These are phyloP conservation scores for Fusarium verrucosum DNA, from an alignment of 2,329 filamentous ascomycete genomes.

Conservation along the genomic window DNA sequence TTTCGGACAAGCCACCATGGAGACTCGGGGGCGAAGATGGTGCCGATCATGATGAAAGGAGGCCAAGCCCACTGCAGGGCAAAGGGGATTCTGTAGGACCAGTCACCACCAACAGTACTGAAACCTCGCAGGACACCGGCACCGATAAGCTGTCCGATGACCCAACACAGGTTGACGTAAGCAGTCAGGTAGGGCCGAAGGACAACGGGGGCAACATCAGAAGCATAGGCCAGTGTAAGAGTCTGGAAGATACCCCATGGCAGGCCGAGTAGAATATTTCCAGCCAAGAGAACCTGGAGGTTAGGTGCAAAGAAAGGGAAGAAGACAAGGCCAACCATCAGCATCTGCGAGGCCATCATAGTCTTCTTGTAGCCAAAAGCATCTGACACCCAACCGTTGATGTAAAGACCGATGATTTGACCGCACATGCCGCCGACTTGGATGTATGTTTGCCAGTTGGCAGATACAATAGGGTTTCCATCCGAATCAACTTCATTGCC, in stretches of 20 bases:
- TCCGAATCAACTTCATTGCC: not conserved
- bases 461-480: not conserved
- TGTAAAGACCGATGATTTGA: not conserved
- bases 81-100: not conserved
- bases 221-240: not conserved
- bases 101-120: not conserved
- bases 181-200: not conserved
- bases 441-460: not conserved
- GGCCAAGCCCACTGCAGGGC: not conserved
- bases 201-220: not conserved
- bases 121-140: not conserved
- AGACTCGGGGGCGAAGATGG: not conserved
- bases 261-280: not conserved
- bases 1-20: not conserved
- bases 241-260: not conserved
- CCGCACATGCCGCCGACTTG: not conserved
- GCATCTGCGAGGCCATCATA: not conserved
- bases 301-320: not conserved
- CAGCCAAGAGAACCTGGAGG: not conserved
- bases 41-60: not conserved
- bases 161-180: not conserved
- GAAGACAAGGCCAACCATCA: not conserved
- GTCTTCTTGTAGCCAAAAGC: not conserved
- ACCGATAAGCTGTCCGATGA: not conserved
- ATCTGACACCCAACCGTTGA: not conserved